Percentiles rank a stretch among this genome's conserved stretches.
These are phyloP conservation scores for Mycena sp. DNA, from an alignment of 1,284 basidiomycete genomes.

Conservation along the genomic window DNA sequence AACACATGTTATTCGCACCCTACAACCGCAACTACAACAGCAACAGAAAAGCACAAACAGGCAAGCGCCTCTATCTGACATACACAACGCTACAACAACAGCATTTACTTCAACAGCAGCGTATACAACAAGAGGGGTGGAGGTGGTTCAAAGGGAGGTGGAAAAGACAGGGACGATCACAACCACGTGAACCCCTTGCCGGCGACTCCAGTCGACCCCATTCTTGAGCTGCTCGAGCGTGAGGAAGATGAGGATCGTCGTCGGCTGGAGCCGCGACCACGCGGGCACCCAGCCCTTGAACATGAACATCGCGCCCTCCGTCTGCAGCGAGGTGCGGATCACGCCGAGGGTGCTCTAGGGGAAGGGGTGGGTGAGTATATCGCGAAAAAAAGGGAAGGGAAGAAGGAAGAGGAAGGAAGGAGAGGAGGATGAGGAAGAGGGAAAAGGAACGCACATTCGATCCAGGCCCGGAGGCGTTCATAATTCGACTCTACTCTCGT, in stretches of 20 bases:
- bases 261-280: slow-evolving; percentile 87
- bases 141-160: no score
- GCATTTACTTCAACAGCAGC: no score
- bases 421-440: neutral
- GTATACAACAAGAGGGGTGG: no score
- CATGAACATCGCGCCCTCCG: slow-evolving; percentile 90
- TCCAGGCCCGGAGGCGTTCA: slow-evolving; percentile 88
- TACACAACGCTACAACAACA: no score
- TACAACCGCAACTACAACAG: no score
- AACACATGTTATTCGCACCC: no score
- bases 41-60: no score
- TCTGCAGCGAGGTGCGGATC: slow-evolving; percentile 76
- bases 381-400: no score
- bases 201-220: slow-evolving; percentile 64
- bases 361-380: slow-evolving; percentile 40
- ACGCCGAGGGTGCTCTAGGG: slow-evolving; percentile 69
- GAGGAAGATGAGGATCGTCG: slow-evolving; percentile 86
- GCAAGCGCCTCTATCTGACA: no score
- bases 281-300: slow-evolving; percentile 92
- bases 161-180: no score
- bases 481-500: slow-evolving; percentile 72
- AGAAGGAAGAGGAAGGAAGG: neutral
- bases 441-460: slow-evolving; percentile 60
- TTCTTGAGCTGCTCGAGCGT: slow-evolving; percentile 84
- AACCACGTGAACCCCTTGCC: slow-evolving; percentile 22